Conservation (phyloP, 306 rosid species). For the Potentilla sterilis region DNA sequence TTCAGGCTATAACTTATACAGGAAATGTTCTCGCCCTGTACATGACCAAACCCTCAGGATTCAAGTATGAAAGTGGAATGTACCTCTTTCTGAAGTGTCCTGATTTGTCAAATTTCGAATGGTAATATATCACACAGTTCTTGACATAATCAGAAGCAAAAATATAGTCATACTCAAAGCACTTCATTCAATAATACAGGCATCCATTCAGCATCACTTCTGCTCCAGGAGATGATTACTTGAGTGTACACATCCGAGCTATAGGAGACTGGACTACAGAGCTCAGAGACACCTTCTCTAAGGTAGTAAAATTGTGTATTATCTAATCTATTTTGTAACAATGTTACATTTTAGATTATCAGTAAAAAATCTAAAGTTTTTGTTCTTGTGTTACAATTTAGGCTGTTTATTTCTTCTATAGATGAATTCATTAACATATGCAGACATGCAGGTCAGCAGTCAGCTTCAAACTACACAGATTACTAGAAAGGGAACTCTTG, state of each 20-base stretch:
- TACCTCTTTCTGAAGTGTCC: constrained; percentile 86
- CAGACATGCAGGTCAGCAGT: constrained; percentile 79
- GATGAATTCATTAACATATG: constrained; percentile 20
- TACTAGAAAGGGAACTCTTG: constrained; percentile 55
- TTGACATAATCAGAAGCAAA: constrained; percentile 9
- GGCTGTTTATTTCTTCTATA: not conserved
- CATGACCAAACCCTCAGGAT: constrained; percentile 71
- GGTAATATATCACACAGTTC: constrained; percentile 42
- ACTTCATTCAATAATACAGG: constrained; percentile 39
- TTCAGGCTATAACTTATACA: constrained; percentile 77
- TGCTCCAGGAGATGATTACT: constrained; percentile 89
- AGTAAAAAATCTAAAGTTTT: too few species aligned
- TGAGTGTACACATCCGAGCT: constrained; percentile 78
- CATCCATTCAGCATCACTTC: constrained; percentile 96
- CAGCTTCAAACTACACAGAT: constrained; percentile 39
- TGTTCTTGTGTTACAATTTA: not conserved
- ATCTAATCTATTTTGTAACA: not conserved
- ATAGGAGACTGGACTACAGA: constrained; percentile 89
- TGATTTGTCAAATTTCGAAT: constrained; percentile 76
- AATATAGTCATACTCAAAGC: constrained; percentile 12
- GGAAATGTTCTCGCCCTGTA: constrained; percentile 85
- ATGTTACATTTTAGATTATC: not conserved
- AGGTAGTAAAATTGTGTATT: constrained; percentile 36
- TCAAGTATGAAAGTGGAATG: constrained; percentile 89
- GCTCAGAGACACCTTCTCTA: constrained; percentile 55